Evolutionary conservation across 371 early-diverging fungal genomes (phyloP), one percentile per base, ranked within the genome.

Genomic region (Mucor sp.): DNA sequence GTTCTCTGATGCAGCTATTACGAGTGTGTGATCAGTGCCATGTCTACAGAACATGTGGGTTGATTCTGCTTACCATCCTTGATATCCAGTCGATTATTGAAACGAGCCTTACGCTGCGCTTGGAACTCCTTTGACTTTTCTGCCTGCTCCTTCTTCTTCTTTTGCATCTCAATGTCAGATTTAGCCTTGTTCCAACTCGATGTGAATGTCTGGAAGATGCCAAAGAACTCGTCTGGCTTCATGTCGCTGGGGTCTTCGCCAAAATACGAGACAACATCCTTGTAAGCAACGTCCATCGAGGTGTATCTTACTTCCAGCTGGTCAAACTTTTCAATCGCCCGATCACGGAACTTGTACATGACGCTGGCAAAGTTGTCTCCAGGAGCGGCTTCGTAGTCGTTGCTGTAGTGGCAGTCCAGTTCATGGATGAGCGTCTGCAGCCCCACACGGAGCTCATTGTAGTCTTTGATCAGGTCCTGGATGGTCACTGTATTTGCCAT

Each of bases 191-290:
- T 89, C 72, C 92, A 93, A 71, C 90, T 90, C 0, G 90, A 82
- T 7, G 85, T 83, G 58, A 94, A 94, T 6, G 91, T 91, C 72
- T 92, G 91, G 82, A 93, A 94, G 32, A 94, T 87, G 17, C 90
- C 89, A 84, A 94, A 94, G 83, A 93, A 95, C 69, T 95, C 96
- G 68, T 97, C 96, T 0, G 94, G 93, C 56, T 92, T 91, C 80
- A 89, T 92, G 19, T 84, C 77, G 6, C 74, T 75, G 21, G 94
- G 82, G 58, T 96, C 93, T 73, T 97, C 97, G 28, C 96, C 96
- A 73, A 87, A 94, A 58, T 89, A 89, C 6, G 82, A 78, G 23
- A 94, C 89, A 2, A 90, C 84, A 56, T 91, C 88, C 63, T 87
- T 84, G 65, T 91, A 92, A 1, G 86, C 72, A 11, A 85, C 75